Base-by-base conservation (phyloP, 441 rosid genomes). In the Gossypium schwendimanii region DNA sequence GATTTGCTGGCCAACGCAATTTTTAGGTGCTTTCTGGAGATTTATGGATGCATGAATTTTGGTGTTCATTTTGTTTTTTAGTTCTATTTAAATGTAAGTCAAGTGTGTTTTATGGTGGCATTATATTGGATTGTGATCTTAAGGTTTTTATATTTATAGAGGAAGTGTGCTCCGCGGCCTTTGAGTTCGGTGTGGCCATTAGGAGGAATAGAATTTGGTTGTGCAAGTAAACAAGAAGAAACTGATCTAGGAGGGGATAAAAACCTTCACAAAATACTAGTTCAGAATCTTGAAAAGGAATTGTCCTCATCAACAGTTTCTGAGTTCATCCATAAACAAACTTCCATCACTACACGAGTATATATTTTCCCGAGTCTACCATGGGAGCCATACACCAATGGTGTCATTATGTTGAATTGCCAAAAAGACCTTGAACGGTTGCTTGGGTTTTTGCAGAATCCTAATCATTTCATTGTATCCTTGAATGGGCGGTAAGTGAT, bases 281-380 rank as follows among this genome's bases (percentile, higher is more conserved):
- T 87, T 74, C 84, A 80, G 64, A 84, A 87, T 55, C 61, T 87
- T 57, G 89, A 85, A 53, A 87, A 79, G 59, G 74, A 78, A 9
- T 23, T 82, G 20, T 53, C 76, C 10, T 71, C 91, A 28, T 81
- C 81, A 26, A 49, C 78, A 4, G 77, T 84, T 52, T 65, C 39
- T 1, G 75, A 82, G 39, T 85, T 87, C 73, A 73, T 85, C 63
- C 84, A 58, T 9, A 39, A 33, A 4, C 77, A 78, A 45, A 85
- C 82, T 28, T 78, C 79, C 12, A 41, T 84, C 47, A 17, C 73
- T 2, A 36, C 72, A 21, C 66, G 44, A 72, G 85, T 77, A 3
- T 77, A 31, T 64, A 49, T 84, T 70, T 79, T 77, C 41, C 85
- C 89, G 9, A 81, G 86, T 74, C 70, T 80, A 26, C 41, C 80